Conservation (phyloP, 208 protist genomes). For the Trypanosoma congolense region DNA sequence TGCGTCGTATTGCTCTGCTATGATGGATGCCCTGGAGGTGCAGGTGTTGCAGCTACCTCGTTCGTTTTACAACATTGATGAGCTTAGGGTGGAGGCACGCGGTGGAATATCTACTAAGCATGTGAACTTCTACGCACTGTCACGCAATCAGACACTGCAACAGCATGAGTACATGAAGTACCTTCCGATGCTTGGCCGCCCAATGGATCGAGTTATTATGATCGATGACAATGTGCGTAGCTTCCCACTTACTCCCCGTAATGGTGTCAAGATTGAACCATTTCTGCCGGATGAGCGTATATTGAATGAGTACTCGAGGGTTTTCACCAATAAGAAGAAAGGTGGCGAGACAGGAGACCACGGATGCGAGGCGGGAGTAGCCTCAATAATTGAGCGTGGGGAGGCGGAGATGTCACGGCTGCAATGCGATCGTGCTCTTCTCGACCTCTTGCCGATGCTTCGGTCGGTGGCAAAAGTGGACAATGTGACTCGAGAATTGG, state of each 20-base stretch:
- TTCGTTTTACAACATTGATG: conserved; percentile 64
- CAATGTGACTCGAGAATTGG: conserved; percentile 61
- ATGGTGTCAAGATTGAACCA: conserved; percentile 58
- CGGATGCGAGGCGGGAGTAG: conserved; percentile 17
- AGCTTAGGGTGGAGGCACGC: conserved; percentile 34
- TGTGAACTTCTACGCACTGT: conserved; percentile 83
- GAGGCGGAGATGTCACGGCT: conserved; percentile 38
- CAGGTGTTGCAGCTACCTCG: conserved; percentile 65
- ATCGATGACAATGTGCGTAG: conserved; percentile 86
- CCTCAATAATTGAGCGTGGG: conserved; percentile 28
- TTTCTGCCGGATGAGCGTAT: conserved; percentile 55
- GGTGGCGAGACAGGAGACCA: conserved; percentile 13
- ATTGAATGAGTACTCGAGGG: conserved; percentile 43
- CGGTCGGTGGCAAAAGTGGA: conserved; percentile 39
- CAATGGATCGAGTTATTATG: conserved; percentile 59
- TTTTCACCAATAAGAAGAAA: conserved; percentile 12
- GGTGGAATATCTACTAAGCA: conserved; percentile 35
- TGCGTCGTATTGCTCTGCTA: conserved; percentile 74
- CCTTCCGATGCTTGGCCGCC: conserved; percentile 78
- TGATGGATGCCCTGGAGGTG: conserved; percentile 71
- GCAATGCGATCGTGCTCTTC: conserved; percentile 43
- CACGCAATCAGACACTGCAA: conserved; percentile 74
- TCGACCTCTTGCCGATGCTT: conserved; percentile 73
- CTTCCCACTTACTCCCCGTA: conserved; percentile 79
- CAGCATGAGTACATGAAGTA: conserved; percentile 83